These are phyloP conservation scores for Hippophae rhamnoides DNA, from an alignment of 306 rosid species.

Conservation along the genomic window DNA sequence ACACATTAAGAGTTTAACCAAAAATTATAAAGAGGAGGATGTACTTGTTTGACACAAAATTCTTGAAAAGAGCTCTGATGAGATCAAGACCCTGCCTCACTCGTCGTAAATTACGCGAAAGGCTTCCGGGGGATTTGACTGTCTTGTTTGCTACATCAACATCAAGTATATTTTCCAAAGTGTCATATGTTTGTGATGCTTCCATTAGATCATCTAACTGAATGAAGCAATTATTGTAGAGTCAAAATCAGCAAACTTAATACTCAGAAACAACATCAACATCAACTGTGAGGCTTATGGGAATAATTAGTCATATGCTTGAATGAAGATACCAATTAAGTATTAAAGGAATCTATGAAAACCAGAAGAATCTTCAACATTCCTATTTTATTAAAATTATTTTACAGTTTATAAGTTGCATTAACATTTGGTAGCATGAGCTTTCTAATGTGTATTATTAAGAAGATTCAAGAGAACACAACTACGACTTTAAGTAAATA, in stretches of 20 bases:
- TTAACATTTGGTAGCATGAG: too few relatives aligned
- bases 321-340: too few relatives aligned
- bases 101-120: slow-evolving; percentile 77
- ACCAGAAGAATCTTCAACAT: too few relatives aligned
- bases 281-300: too few relatives aligned
- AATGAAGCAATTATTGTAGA: slow-evolving; percentile 15
- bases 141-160: slow-evolving; percentile 46
- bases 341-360: too few relatives aligned
- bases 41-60: slow-evolving; percentile 52
- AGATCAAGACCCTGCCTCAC: slow-evolving; percentile 96
- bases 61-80: slow-evolving; percentile 70
- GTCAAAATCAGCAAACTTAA: slow-evolving; percentile 14
- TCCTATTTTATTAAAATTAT: too few relatives aligned
- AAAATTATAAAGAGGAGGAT: slow-evolving; percentile 11
- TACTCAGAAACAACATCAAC: too few relatives aligned
- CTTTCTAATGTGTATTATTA: too few relatives aligned
- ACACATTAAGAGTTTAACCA: not conserved
- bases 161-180: slow-evolving; percentile 45
- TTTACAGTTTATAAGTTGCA: too few relatives aligned
- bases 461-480: too few relatives aligned
- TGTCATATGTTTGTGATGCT: slow-evolving; percentile 51
- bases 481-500: too few relatives aligned
- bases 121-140: slow-evolving; percentile 67
- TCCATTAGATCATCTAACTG: slow-evolving; percentile 62
- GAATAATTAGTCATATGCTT: too few relatives aligned